These are phyloP conservation scores for Dillenia suffruticosa DNA, from an alignment of 164 flowering plant genomes.

Conservation along the genomic window DNA sequence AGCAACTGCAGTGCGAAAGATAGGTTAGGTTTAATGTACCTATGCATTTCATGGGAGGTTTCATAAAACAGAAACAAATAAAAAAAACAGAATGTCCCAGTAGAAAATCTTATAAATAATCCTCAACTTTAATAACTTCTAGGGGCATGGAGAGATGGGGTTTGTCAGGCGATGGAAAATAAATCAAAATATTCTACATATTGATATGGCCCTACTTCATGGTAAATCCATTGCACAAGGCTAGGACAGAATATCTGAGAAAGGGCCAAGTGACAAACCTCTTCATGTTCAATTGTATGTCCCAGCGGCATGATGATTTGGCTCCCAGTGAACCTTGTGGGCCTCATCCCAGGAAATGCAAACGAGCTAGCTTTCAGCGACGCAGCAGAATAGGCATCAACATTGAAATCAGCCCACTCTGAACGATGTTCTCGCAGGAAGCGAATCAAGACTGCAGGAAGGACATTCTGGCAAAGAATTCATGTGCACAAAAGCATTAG, in stretches of 20 bases:
- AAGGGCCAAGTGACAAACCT: constrained; percentile 33
- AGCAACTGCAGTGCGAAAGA: constrained; percentile 49
- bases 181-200: too few species aligned
- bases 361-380: constrained; percentile 64
- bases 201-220: too few species aligned
- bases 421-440: constrained; percentile 93
- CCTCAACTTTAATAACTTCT: too few species aligned
- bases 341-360: constrained; percentile 64
- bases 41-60: too few species aligned
- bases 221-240: too few species aligned
- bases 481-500: too few species aligned
- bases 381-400: constrained; percentile 86
- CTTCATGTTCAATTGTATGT: constrained; percentile 88
- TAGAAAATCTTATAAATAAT: too few species aligned
- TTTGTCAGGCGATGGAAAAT: too few species aligned
- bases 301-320: constrained; percentile 90
- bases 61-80: too few species aligned
- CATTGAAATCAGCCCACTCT: constrained; percentile 90
- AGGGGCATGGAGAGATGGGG: too few species aligned
- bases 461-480: constrained; percentile 56
- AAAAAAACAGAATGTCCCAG: too few species aligned
- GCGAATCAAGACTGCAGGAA: constrained; percentile 79
- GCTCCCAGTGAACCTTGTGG: constrained; percentile 70
- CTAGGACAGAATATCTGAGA: too few species aligned
- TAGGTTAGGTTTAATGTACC: background rate